phyloP scores from a whole-genome alignment of 1,284 basidiomycete genomes.

The Athelia psychrophila region DNA sequence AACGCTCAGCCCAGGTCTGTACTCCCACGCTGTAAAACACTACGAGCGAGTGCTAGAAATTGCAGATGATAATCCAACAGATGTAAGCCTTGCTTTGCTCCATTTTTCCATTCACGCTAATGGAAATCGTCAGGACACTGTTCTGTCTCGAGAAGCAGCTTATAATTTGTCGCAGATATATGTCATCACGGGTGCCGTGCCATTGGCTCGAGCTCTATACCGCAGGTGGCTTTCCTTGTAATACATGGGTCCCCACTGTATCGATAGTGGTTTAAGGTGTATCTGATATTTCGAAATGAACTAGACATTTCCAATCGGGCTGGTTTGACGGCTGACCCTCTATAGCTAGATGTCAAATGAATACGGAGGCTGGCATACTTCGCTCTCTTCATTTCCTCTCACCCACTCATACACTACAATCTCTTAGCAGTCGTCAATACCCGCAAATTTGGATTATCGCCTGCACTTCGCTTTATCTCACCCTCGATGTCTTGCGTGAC shows the following conservation, averaged over 20 bases:
- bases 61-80: slow-evolving; percentile 39
- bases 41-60: slow-evolving; percentile 75
- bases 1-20: slow-evolving; percentile 51
- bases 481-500: too few relatives aligned
- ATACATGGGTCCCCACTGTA: slow-evolving; percentile 10
- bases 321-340: too few relatives aligned
- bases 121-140: slow-evolving; percentile 30
- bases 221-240: slow-evolving; percentile 67
- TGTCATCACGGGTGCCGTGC: slow-evolving; percentile 69
- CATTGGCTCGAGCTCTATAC: slow-evolving; percentile 64
- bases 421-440: too few relatives aligned
- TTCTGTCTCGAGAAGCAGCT: slow-evolving; percentile 71
- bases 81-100: slow-evolving; percentile 5
- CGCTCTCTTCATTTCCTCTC: too few relatives aligned
- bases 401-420: too few relatives aligned
- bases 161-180: slow-evolving; percentile 88
- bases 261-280: background rate
- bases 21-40: slow-evolving; percentile 78
- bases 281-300: too few relatives aligned
- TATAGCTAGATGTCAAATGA: too few relatives aligned
- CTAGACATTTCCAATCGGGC: too few relatives aligned
- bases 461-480: too few relatives aligned
- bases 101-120: background rate
- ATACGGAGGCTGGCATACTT: too few relatives aligned
- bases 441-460: too few relatives aligned